Conservation (phyloP, 208 protist genomes). For the Leishmania gerbilli region DNA sequence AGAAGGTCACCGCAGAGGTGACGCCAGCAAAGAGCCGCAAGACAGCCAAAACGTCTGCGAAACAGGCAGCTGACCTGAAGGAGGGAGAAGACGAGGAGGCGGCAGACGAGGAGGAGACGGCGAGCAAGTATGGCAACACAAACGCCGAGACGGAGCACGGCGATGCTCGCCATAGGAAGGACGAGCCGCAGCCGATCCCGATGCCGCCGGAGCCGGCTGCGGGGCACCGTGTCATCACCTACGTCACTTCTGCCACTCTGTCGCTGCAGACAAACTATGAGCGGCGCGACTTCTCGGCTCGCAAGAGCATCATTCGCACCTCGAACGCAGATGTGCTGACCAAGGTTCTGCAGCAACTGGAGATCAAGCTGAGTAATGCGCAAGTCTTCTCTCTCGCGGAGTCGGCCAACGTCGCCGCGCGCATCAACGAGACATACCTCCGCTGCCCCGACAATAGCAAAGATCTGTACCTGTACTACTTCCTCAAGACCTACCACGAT, state of each 20-base stretch:
- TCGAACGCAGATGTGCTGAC: conserved; percentile 79
- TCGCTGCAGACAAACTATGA: conserved; percentile 91
- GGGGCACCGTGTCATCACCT: conserved; percentile 73
- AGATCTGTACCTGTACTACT: conserved; percentile 96
- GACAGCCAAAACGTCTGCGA: conserved; percentile 10
- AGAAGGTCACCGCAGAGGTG: background rate
- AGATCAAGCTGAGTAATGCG: conserved; percentile 71
- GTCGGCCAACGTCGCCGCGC: conserved; percentile 66
- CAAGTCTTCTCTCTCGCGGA: conserved; percentile 87
- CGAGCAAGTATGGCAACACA: background rate
- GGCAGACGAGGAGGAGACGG: conserved; percentile 22
- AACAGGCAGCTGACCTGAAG: background rate
- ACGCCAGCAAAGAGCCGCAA: conserved; percentile 25
- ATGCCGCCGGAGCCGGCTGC: conserved; percentile 78
- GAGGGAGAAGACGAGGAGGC: conserved; percentile 22
- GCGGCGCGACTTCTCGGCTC: conserved; percentile 64
- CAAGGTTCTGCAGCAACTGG: conserved; percentile 66
- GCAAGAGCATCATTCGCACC: conserved; percentile 82
- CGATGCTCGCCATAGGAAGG: conserved; percentile 35
- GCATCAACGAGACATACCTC: conserved; percentile 92
- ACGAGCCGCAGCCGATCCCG: conserved; percentile 65
- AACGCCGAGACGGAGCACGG: conserved; percentile 20
- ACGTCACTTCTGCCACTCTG: conserved; percentile 92
- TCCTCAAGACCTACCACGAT: conserved; percentile 84
- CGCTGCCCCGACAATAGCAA: conserved; percentile 95